Evolutionary conservation across 768 basidiomycete genomes (phyloP), one percentile per base, ranked within the genome.

Genomic region (Podaxis carcinomalis): DNA sequence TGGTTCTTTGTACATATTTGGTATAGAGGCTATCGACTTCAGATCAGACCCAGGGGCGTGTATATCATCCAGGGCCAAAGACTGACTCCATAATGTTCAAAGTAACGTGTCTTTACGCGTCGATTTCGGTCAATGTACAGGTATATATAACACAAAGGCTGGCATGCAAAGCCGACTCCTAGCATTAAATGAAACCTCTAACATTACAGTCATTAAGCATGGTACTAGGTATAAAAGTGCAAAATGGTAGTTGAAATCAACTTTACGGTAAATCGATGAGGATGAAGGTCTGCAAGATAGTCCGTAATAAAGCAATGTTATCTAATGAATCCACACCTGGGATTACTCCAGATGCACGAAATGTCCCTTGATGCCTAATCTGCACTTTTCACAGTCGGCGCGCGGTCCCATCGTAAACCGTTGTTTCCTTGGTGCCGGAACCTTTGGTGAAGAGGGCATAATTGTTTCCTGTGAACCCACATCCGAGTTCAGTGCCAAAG

Each of bases 341-440:
- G 53, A 21, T 62, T 65, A 86, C 65, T 83, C 81, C 62, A 86
- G 77, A 73, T 91, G 89, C 72, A 85, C 82, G 73, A 81, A 89
- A 67, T 91, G 89, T 2, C 90, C 90, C 68, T 85, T 86, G 1
- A 88, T 80, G 4, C 84, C 80, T 66, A 81, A 70, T 47, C 80
- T 76, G 70, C 88, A 90, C 62, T 88, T 88, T 52, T 84, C 73
- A 66, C 88, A 89, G 67, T 87, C 88, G 2, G 81, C 75, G 10
- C 88, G 81, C 3, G 88, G 88, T 28, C 88, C 88, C 88, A 89
- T 89, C 59, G 82, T 85, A 62, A 88, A 79, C 3, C 83, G 77
- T 62, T 80, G 82, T 79, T 61, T 76, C 42, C 35, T 72, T 1
- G 70, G 62, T 7, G 71, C 63, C 6, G 63, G 28, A 27, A 62